Evolutionary conservation across 345 rosid species (phyloP), one percentile per base, ranked within the genome.

Genomic region (Dipteronia sinensis): DNA sequence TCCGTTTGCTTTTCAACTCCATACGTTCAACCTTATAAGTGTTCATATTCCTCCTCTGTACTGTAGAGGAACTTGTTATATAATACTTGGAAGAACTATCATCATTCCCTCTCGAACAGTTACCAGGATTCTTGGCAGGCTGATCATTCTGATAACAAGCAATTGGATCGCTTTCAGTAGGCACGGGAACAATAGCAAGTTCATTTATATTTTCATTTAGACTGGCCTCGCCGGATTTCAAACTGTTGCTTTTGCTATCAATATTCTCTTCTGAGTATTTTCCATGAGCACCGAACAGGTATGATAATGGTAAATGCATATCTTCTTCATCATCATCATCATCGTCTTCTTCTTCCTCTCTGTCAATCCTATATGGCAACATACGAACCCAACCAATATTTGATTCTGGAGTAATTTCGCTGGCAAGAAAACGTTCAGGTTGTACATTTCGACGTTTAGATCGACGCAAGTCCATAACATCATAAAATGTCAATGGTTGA

Each of bases 401-500:
- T 17, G 82, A 69, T 55, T 84, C 86, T 49, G 81, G 72, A 42
- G 83, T 59, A 71, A 69, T 13, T 40, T 89, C 93, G 63, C 88
- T 77, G 34, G 81, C 88, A 13, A 76, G 64, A 79, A 85, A 90
- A 68, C 94, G 91, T 1, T 95, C 97, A 8, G 98, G 98, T 67
- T 81, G 86, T 16, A 85, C 76, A 51, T 84, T 83, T 83, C 93
- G 82, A 76, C 95, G 90, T 82, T 89, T 92, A 65, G 98, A 93
- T 46, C 97, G 87, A 63, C 99, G 84, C 80, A 95, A 69, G 75
- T 82, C 86, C 78, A 79, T 67, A 69, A 84, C 86, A 72, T 86
- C 86, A 44, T 87, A 85, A 12, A 69, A 58, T 46, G 87, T 77
- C 71, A 69, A 71, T 4, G 72, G 69, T 10, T 56, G 82, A 49